phyloP scores from a whole-genome alignment of 257 asterid species.

The Lycium ferocissimum region DNA sequence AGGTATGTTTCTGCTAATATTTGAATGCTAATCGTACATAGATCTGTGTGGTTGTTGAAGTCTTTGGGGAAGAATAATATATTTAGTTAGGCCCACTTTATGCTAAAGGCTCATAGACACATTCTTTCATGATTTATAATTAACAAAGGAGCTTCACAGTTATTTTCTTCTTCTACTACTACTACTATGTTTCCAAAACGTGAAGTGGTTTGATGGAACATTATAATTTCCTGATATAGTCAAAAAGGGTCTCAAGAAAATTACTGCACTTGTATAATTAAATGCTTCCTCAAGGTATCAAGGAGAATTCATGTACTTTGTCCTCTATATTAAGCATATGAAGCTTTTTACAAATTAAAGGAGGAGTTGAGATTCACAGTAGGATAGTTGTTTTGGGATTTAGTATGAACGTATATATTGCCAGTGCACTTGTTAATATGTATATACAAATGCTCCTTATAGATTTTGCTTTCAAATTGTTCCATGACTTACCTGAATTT shows the following conservation, averaged over 20 bases:
- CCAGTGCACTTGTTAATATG: slow-evolving; percentile 65
- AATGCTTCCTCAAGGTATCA: slow-evolving; percentile 51
- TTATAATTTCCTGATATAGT: slow-evolving; percentile 55
- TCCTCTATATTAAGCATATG: slow-evolving; percentile 59
- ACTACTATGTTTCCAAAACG: slow-evolving; percentile 34
- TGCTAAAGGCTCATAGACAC: too few relatives aligned
- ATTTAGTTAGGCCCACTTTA: too few relatives aligned
- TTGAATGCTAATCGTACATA: too few relatives aligned
- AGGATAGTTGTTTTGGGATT: slow-evolving; percentile 60
- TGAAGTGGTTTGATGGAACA: slow-evolving; percentile 71
- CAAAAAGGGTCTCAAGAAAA: slow-evolving; percentile 45
- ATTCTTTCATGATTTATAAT: too few relatives aligned
- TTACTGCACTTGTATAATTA: slow-evolving; percentile 45
- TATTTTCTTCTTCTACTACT: too few relatives aligned
- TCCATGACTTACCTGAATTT: slow-evolving; percentile 60
- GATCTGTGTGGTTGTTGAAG: too few relatives aligned
- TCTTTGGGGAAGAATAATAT: too few relatives aligned
- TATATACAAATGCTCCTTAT: slow-evolving; percentile 52
- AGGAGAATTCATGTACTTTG: slow-evolving; percentile 63
- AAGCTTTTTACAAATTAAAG: slow-evolving; percentile 37
- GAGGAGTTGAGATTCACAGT: slow-evolving; percentile 55
- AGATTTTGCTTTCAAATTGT: slow-evolving; percentile 50
- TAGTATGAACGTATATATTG: slow-evolving; percentile 46
- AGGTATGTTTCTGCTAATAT: too few relatives aligned
- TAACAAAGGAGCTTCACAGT: too few relatives aligned